These are phyloP conservation scores for Colletotrichum siamense DNA, from an alignment of 2,329 filamentous ascomycete genomes.

Conservation along the genomic window DNA sequence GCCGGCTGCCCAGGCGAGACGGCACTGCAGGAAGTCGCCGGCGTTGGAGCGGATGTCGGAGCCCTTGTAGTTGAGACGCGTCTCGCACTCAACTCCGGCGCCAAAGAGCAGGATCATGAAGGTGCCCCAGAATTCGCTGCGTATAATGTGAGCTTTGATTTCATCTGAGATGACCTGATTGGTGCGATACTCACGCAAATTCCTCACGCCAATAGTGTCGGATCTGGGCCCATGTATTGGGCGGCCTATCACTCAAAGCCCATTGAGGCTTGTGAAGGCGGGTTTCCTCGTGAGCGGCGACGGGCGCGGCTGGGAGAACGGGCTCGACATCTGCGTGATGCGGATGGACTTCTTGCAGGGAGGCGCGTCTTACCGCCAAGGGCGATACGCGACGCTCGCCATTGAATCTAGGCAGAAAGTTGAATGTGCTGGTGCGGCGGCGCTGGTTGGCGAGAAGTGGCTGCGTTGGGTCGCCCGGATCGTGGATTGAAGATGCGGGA, in stretches of 20 bases:
- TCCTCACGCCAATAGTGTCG: conserved; percentile 14
- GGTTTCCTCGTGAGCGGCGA: conserved; percentile 13
- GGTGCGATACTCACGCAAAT: not conserved
- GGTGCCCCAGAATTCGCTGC: conserved; percentile 17
- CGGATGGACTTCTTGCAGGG: conserved; percentile 15
- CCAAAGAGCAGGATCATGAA: conserved; percentile 20
- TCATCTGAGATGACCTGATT: not conserved
- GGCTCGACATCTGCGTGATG: conserved; percentile 14
- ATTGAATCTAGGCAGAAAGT: not conserved
- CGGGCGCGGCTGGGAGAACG: conserved; percentile 10
- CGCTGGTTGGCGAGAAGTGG: conserved; percentile 1
- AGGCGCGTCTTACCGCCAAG: conserved; percentile 1
- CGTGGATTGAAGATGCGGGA: conserved; percentile 7
- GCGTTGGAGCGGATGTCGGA: conserved; percentile 14
- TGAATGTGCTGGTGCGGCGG: not conserved
- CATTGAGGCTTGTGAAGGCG: conserved; percentile 20
- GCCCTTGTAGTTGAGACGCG: not conserved
- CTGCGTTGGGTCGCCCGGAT: conserved; percentile 10
- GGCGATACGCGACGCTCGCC: not conserved
- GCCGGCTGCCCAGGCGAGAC: conserved; percentile 15
- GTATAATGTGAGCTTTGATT: not conserved
- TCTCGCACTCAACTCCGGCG: conserved; percentile 18
- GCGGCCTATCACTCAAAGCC: conserved; percentile 12
- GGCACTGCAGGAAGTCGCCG: conserved; percentile 17
- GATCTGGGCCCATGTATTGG: conserved; percentile 15